Conservation (phyloP, 2,329 filamentous ascomycete genomes). For the Cytospora mali region DNA sequence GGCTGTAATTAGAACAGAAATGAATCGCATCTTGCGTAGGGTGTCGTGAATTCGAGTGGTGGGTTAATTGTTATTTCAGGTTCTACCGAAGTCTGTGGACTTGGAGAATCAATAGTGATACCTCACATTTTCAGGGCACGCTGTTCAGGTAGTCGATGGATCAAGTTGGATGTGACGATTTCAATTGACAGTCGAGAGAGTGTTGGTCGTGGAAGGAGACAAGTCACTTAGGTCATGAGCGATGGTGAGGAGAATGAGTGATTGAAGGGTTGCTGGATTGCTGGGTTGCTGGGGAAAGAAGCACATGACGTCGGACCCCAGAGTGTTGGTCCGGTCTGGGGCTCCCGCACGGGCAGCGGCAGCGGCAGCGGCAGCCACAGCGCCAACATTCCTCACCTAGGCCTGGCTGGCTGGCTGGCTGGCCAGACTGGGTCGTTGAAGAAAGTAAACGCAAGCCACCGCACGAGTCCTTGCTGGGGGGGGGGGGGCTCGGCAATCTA, state of each 20-base stretch:
- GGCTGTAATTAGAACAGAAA: slow-evolving; percentile 3
- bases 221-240: slow-evolving; percentile 1
- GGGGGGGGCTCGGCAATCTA: neutral
- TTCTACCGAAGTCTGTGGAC: slow-evolving; percentile 24
- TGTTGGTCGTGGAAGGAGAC: neutral
- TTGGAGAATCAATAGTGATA: slow-evolving; percentile 3
- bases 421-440: neutral
- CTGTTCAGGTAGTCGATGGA: neutral
- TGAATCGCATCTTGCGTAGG: slow-evolving; percentile 18
- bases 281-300: no score
- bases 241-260: slow-evolving; percentile 1
- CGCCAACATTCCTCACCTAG: neutral
- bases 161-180: neutral
- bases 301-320: slow-evolving; percentile 26
- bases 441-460: neutral
- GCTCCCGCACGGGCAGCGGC: neutral
- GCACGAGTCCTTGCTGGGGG: neutral
- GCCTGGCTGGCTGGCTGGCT: no score
- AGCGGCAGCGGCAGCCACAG: neutral
- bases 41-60: neutral
- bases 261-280: neutral
- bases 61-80: neutral
- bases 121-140: slow-evolving; percentile 20
- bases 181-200: neutral
- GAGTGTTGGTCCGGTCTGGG: neutral